phyloP scores from a whole-genome alignment of 2,329 filamentous ascomycete genomes.

The Bipolaris oryzae region DNA sequence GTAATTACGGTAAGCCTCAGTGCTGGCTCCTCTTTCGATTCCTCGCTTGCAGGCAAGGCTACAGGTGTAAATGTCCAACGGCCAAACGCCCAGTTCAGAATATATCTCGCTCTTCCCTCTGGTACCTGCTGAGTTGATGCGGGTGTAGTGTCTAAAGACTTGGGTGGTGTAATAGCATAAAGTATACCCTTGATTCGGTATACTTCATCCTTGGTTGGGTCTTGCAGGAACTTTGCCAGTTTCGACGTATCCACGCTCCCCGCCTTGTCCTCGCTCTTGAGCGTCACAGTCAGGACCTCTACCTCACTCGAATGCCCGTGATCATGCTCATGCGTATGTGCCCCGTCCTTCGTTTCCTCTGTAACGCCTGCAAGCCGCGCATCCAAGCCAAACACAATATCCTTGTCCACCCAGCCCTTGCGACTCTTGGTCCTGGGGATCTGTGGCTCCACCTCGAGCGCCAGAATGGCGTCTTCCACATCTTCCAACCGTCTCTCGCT shows the following conservation, averaged over 20 bases:
- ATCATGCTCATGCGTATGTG: constrained; percentile 49
- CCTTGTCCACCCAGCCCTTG: constrained; percentile 76
- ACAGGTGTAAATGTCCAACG: constrained; percentile 86
- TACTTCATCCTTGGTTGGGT: constrained; percentile 88
- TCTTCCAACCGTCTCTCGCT: constrained; percentile 76
- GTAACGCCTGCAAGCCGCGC: constrained; percentile 69
- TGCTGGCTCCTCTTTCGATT: constrained; percentile 55
- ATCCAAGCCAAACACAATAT: constrained; percentile 86
- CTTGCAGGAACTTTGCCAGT: constrained; percentile 62
- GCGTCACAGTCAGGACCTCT: constrained; percentile 83
- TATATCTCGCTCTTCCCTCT: constrained; percentile 65
- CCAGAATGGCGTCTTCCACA: constrained; percentile 77
- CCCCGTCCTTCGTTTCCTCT: constrained; percentile 52
- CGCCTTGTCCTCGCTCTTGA: constrained; percentile 58
- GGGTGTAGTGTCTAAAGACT: constrained; percentile 52
- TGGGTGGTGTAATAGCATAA: constrained; percentile 53
- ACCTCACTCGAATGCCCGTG: constrained; percentile 80
- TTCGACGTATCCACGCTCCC: constrained; percentile 67
- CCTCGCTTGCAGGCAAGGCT: constrained; percentile 44
- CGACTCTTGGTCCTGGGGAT: constrained; percentile 84
- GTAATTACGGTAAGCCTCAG: constrained; percentile 78
- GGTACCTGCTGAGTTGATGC: constrained; percentile 44
- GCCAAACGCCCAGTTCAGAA: constrained; percentile 98
- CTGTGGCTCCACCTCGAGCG: constrained; percentile 75
- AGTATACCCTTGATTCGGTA: constrained; percentile 88